These are phyloP conservation scores for Mrakia frigida DNA, from an alignment of 768 basidiomycete genomes.

Conservation along the genomic window DNA sequence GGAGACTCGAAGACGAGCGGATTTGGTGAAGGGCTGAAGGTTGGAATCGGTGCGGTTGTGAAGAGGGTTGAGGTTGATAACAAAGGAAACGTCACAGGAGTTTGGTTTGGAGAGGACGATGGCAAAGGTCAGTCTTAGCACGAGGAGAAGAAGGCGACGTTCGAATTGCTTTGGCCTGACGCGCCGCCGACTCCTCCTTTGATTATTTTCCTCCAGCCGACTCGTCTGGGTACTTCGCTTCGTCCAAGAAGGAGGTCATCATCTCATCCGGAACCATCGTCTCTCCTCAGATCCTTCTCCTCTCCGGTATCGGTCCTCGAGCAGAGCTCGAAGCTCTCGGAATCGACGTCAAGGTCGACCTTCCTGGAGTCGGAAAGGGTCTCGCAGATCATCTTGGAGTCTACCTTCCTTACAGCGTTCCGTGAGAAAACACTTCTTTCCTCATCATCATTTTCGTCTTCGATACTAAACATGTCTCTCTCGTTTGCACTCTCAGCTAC, in stretches of 20 bases:
- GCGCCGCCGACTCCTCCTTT: background rate
- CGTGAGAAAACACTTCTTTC: conserved; percentile 7
- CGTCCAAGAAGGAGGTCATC: conserved; percentile 19
- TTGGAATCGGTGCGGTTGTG: conserved; percentile 30
- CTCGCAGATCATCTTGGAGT: conserved; percentile 62
- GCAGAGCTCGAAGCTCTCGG: conserved; percentile 52
- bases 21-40: conserved; percentile 19
- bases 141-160: background rate
- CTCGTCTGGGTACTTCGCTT: conserved; percentile 10
- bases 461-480: background rate
- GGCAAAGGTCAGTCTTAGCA: background rate
- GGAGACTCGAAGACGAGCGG: background rate
- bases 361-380: conserved; percentile 69
- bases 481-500: background rate
- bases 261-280: conserved; percentile 47
- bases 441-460: background rate
- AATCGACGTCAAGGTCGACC: conserved; percentile 58
- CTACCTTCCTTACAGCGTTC: conserved; percentile 32
- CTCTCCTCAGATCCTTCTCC: conserved; percentile 55
- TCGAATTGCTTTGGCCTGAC: background rate
- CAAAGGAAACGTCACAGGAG: background rate
- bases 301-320: conserved; percentile 69
- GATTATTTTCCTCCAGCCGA: background rate
- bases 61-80: conserved; percentile 14
- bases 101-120: conserved; percentile 28